Evolutionary conservation across 805 yeast species (phyloP), one percentile per base, ranked within the genome.

Genomic region (Candida coleopterorum): DNA sequence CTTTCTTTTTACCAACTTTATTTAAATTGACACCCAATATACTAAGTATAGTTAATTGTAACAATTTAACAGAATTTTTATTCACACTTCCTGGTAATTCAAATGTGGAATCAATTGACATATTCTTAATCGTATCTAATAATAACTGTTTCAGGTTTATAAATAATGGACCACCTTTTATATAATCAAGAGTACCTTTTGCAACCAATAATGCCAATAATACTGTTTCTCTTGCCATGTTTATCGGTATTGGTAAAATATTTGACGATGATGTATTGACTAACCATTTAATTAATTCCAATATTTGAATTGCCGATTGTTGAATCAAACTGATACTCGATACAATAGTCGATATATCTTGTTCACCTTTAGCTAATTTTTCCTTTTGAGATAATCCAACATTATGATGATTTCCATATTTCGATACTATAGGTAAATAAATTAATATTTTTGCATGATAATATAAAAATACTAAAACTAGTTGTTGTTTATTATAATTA

Each of bases 101-200:
- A 31, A 69, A 58, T 15, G 58, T 60, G 31, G 77, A 70, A 47
- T 79, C 84, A 10, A 54, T 47, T 45, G 66, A 74, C 39, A 82
- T 58, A 33, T 72, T 75, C 16, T 64, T 58, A 2, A 81, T 56
- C 2, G 78, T 67, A 21, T 64, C 72, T 15, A 65, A 56, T 32
- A 87, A 58, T 32, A 84, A 60, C 23, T 59, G 68, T 45, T 77
- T 81, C 52, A 81, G 77, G 35, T 80, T 87, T 50, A 77, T 84
- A 52, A 81, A 79, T 37, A 87, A 58, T 1, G 90, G 79, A 0
- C 96, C 95, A 25, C 88, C 87, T 52, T 85, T 77, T 2, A 85
- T 79, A 52, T 85, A 86, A 44, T 87, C 96, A 38, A 88, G 63
- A 0, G 87, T 76, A 11, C 94, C 88, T 35, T 77, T 76, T 0